Evolutionary conservation across 2,329 filamentous ascomycete genomes (phyloP), one percentile per base, ranked within the genome.

Genomic region (Helotiales sp.): DNA sequence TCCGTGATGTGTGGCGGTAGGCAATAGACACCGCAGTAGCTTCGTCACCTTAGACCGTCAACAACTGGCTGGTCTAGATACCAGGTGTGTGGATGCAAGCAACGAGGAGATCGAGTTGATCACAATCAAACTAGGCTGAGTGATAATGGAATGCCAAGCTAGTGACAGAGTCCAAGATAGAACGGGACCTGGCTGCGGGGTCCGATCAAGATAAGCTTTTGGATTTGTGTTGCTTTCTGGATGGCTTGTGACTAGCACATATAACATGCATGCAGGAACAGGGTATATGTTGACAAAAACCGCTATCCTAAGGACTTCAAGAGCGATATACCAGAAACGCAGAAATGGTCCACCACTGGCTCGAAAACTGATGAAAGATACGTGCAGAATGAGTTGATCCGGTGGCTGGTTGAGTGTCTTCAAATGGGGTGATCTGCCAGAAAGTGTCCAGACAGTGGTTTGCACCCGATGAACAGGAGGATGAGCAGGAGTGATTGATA

Each of bases 171-270:
- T 30, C 5, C 24, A 22, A 32, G 1, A 47, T 34, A 20, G 28
- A 49, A 28, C 43, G 28, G 20, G 43, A 50, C 22, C 58, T 30
- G 43, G 37, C 20, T 47, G 40, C 28, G 40, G 22, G 58, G 37
- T 37, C 10, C n/a, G 28, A 37, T 15, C 30, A 22, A 37, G 52
- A 57, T 57, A 37, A 57, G 52, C 52, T 57, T 61, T 47, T 61
- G 11, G 43, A 43, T 61, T 34, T 57, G 30, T 37, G 52, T 57
- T 57, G 30, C 37, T 22, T 57, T 8, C 30, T 37, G n/a, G 24
- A 20, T 37, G 30, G 52, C 52, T 57, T 57, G 52, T 37, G 52
- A 57, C 52, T 57, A 57, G n/a, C 52, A 37, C 28, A 37, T 57
- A 13, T 37, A 37, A 57, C 10, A 22, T 32, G 13, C 22, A 24